These are phyloP conservation scores for Myotisia sp. DNA, from an alignment of 2,329 filamentous ascomycete species.

Conservation along the genomic window DNA sequence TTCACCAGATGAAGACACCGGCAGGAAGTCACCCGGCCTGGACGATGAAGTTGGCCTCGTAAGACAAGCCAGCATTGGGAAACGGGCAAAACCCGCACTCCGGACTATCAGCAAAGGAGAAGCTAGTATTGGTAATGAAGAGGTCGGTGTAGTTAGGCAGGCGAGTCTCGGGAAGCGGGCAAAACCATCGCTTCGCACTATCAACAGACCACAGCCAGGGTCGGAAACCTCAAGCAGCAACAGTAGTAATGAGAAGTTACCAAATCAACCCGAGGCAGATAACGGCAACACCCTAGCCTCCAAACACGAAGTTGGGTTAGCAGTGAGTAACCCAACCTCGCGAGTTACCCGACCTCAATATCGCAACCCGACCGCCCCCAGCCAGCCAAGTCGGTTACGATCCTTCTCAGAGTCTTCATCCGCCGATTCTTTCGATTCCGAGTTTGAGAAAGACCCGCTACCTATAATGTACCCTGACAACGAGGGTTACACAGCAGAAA, in stretches of 20 bases:
- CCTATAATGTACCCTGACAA: background rate
- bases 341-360: background rate
- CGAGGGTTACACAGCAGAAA: background rate
- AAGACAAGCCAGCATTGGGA: constrained; percentile 20
- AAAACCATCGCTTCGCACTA: constrained; percentile 19
- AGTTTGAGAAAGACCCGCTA: background rate
- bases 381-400: constrained; percentile 2
- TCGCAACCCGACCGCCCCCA: constrained; percentile 1
- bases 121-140: too few relatives aligned
- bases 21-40: constrained; percentile 4
- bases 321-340: background rate
- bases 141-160: too few relatives aligned
- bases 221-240: constrained; percentile 2
- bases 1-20: constrained; percentile 15
- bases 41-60: constrained; percentile 17
- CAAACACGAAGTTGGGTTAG: constrained; percentile 1
- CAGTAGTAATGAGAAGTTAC: background rate
- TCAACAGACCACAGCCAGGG: constrained; percentile 4
- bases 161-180: constrained; percentile 20
- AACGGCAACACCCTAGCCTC: background rate
- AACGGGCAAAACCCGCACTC: constrained; percentile 19
- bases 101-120: constrained; percentile 20
- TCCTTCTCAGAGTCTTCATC: background rate
- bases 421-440: background rate
- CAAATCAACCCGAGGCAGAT: constrained; percentile 1